Evolutionary conservation across 2,329 filamentous ascomycete species (phyloP).

Genomic region (Sphaerulina vaccinii): DNA sequence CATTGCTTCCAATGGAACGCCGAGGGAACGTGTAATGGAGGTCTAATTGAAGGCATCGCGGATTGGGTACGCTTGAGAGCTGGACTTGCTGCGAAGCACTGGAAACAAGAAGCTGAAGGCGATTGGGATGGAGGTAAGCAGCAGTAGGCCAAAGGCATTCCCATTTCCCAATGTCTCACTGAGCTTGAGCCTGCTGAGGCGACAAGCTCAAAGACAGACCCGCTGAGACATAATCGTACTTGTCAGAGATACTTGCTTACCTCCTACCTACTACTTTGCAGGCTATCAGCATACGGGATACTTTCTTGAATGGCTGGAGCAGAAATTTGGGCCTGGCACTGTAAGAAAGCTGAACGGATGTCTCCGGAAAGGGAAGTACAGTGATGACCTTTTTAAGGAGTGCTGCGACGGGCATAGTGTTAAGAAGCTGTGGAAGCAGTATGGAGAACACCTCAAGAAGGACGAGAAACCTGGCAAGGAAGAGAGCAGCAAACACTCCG

Average conservation of each 20-base stretch:
- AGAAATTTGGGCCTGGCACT: constrained; percentile 52
- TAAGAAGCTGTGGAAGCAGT: constrained; percentile 71
- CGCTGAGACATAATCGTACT: too few species aligned
- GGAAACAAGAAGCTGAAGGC: constrained; percentile 60
- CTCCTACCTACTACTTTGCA: too few species aligned
- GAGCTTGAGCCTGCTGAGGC: too few species aligned
- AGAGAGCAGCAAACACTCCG: constrained; percentile 16
- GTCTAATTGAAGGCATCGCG: constrained; percentile 85
- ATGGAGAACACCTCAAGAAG: constrained; percentile 54
- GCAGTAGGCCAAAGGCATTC: too few species aligned
- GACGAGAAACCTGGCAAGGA: constrained; percentile 19
- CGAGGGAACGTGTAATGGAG: constrained; percentile 56
- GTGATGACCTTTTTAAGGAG: constrained; percentile 49
- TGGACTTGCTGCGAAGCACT: constrained; percentile 75
- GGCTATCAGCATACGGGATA: constrained; percentile 91
- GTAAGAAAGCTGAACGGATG: constrained; percentile 64
- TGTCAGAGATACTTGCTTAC: too few species aligned
- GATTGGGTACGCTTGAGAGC: constrained; percentile 85
- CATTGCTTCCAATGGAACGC: constrained; percentile 89
- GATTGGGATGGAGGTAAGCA: constrained; percentile 84
- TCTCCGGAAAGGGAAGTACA: constrained; percentile 62
- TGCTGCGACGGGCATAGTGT: constrained; percentile 57
- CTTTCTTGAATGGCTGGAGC: constrained; percentile 83
- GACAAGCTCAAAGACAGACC: too few species aligned
- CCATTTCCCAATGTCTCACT: too few species aligned